Conservation (phyloP, 1,284 basidiomycete species). For the Anthracocystis panici-leucophaei region DNA sequence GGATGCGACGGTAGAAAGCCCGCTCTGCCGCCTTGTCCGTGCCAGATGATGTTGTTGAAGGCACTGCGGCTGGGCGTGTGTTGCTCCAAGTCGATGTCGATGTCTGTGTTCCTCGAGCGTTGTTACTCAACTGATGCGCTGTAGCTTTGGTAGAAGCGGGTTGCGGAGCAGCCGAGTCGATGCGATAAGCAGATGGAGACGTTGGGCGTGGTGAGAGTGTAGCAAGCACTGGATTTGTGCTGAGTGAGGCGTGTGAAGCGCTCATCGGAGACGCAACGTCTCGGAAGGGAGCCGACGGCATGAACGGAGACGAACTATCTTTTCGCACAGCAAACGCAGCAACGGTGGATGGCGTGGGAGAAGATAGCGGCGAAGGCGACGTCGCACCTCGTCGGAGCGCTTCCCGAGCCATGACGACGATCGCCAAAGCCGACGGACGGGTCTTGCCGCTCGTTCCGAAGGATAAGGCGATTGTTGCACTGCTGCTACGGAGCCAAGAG, state of each 20-base stretch:
- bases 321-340: conserved; percentile 28
- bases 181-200: conserved; percentile 25
- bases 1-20: conserved; percentile 47
- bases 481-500: background rate
- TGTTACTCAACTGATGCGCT: background rate
- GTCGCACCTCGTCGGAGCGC: conserved; percentile 23
- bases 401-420: conserved; percentile 24
- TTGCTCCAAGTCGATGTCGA: background rate
- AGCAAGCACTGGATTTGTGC: conserved; percentile 33
- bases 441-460: background rate
- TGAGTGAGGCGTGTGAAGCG: conserved; percentile 41
- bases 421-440: background rate
- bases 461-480: no score
- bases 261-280: conserved; percentile 30
- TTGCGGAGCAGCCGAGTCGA: conserved; percentile 7
- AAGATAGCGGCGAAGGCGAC: conserved; percentile 37
- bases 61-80: background rate
- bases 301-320: conserved; percentile 20
- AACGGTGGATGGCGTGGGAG: conserved; percentile 26
- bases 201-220: conserved; percentile 34
- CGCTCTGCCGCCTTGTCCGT: conserved; percentile 26
- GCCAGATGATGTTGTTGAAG: conserved; percentile 1
- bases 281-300: conserved; percentile 27
- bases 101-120: background rate
- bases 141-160: background rate